Percentiles rank a stretch among this genome's conserved stretches.
phyloP scores from a whole-genome alignment of 2,329 filamentous ascomycete species.

The Fusarium brevicatenulatum region DNA sequence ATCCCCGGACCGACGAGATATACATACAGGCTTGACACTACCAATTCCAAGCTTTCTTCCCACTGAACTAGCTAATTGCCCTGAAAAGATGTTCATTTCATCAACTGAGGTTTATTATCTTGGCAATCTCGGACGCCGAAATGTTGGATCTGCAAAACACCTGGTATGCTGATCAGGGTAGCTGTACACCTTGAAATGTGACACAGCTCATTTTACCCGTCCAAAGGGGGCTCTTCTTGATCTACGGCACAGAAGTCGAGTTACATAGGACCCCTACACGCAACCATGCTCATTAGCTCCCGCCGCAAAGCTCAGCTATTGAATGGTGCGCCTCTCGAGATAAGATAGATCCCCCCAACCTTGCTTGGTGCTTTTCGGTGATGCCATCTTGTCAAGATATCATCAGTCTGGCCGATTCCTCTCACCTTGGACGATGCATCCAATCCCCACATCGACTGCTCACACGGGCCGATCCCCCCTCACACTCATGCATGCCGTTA shows the following conservation, averaged over 20 bases:
- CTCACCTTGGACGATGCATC: background rate
- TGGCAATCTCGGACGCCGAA: background rate
- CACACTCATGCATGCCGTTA: background rate
- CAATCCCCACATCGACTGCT: slow-evolving; percentile 19
- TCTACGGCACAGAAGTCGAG: background rate
- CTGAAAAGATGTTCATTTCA: background rate
- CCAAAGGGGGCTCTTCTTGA: background rate
- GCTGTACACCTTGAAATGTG: slow-evolving; percentile 1
- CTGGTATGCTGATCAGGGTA: background rate
- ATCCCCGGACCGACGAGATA: slow-evolving; percentile 3
- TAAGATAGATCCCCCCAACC: slow-evolving; percentile 35
- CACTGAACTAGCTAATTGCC: background rate
- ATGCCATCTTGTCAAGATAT: slow-evolving; percentile 39
- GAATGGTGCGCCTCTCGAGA: slow-evolving; percentile 31
- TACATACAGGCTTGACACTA: background rate
- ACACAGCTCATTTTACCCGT: slow-evolving; percentile 6
- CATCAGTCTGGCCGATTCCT: slow-evolving; percentile 18
- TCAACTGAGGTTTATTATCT: background rate
- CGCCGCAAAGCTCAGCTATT: slow-evolving; percentile 8
- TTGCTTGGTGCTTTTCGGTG: slow-evolving; percentile 27
- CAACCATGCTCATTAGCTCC: slow-evolving; percentile 18
- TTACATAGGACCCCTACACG: slow-evolving; percentile 5
- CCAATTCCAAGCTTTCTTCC: background rate
- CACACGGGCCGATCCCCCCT: slow-evolving; percentile 41
- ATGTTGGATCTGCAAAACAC: background rate